Base-by-base conservation (phyloP, 2,329 filamentous ascomycete species). In the Fusarium sp. region DNA sequence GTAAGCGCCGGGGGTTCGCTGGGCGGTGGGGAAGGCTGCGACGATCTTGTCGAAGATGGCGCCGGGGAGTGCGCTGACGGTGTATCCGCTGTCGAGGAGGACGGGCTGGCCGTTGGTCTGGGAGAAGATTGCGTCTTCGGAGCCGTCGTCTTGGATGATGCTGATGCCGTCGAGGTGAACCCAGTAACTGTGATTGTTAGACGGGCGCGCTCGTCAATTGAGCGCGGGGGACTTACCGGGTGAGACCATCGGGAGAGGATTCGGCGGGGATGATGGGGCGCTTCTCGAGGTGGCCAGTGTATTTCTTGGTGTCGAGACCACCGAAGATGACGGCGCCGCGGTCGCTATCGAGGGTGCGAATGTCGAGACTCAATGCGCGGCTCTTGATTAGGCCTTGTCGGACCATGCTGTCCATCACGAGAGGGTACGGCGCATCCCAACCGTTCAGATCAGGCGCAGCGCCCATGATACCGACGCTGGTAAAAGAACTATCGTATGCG, bases 41-140 rank as follows among this genome's bases (percentile, higher is more conserved):
- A 77, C 82, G 38, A 91, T 81, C 36, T 79, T 73, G 33, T 81
- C 70, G 65, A 89, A 86, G 65, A 92, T 80, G 36, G 83, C 77
- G 66, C 88, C 82, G 6, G 92, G 92, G 5, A 94, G 85, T 70
- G 91, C 89, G 79, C 88, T 91, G 61, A 93, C 83, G 45, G 89
- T 92, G 69, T 89, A 91, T 63, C 92, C 92, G 20, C 89, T 91
- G 80, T 93, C 91, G 31, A 93, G 85, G 31, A 91, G 85, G 20
- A 89, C 88, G 28, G 85, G 79, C 41, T 86, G 78, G 51, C 76
- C 76, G 48, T 79, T 80, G 59, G 75, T 68, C 65, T 80, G 70
- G 62, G 77, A 70, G 55, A 91, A 85, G 35, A 88, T 85, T 33
- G 85, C 80, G 14, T 84, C 73, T 22, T 84, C 80, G 42, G 81